phyloP scores from a whole-genome alignment of 441 rosid genomes.

The Corymbia calophylla region DNA sequence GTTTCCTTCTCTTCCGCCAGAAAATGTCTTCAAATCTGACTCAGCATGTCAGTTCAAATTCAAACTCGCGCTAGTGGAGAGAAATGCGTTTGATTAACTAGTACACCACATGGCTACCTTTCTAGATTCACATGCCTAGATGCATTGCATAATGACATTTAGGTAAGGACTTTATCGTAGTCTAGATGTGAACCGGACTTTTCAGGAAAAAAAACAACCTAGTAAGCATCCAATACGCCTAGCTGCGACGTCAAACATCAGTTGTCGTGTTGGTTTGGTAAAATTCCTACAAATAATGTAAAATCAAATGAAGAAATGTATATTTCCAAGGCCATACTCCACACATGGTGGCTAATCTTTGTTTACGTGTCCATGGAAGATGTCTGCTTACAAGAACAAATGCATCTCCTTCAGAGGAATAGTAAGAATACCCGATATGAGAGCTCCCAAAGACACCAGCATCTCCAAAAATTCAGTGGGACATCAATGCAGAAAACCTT shows the following conservation, averaged over 20 bases:
- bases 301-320: not conserved
- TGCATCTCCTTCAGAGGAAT: conserved; percentile 17
- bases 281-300: not conserved
- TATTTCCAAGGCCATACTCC: not conserved
- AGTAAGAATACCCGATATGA: not conserved
- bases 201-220: not conserved
- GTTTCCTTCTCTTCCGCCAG: not conserved
- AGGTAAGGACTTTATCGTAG: not conserved
- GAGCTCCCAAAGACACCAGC: not conserved
- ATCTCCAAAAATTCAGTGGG: not conserved
- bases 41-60: not conserved
- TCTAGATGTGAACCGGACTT: not conserved
- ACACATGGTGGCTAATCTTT: not conserved
- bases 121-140: not conserved
- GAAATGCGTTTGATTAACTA: not conserved
- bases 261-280: not conserved
- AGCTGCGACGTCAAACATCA: not conserved
- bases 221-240: not conserved
- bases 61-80: not conserved
- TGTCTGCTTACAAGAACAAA: conserved; percentile 6
- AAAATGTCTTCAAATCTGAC: not conserved
- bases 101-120: not conserved
- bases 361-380: conserved; percentile 12
- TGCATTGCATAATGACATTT: not conserved
- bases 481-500: not conserved